Base-by-base conservation (phyloP, 352 stramenopile species). In the Globisporangium nunn region DNA sequence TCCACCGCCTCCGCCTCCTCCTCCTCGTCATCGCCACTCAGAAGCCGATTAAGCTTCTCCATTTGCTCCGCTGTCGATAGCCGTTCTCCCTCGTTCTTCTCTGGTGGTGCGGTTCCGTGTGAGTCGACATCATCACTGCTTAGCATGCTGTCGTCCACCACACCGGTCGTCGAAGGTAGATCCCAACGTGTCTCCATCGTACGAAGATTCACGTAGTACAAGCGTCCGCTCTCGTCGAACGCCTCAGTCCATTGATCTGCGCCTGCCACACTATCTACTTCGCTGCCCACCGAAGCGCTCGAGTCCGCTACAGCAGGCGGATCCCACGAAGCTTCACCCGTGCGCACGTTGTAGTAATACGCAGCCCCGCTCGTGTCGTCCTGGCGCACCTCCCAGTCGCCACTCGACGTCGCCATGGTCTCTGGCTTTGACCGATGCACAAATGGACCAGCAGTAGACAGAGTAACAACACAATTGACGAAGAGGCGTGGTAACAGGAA, bases 61-160 rank as follows among this genome's bases (percentile, higher is more conserved):
- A 88, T 85, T 67, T 87, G 68, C 51, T 88, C 78, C 0, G 78
- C 74, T 44, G 78, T 88, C 2, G 72, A 82, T 7, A 73, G 66
- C 28, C 73, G 72, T 40, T 40, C 11, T 7, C 10, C 47, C 10
- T 33, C 41, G 14, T 50, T 50, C 1, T 8, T 14, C 28, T 18
- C 33, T 15, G 14, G 5, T 10, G 8, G 2, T 5, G 33, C 54
- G 14, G 17, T 28, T 30, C 2, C 18, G 7, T n/a, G 50, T 14
- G 33, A 49, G 39, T 35, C 3, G 29, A 3, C 28, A 8, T 2
- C 47, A n/a, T 29, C 30, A 29, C 46, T 39, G 23, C 47, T 52
- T 29, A 29, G 37, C 12, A 54, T 14, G 12, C 7, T n/a, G 17
- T 30, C 58, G 17, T 4, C 31, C 33, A 51, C 44, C 29, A 10